Evolutionary conservation across 225 moss, liverwort and hornwort species (phyloP), one percentile per base, ranked within the genome.

Genomic region (Rhytidiadelphus loreus): DNA sequence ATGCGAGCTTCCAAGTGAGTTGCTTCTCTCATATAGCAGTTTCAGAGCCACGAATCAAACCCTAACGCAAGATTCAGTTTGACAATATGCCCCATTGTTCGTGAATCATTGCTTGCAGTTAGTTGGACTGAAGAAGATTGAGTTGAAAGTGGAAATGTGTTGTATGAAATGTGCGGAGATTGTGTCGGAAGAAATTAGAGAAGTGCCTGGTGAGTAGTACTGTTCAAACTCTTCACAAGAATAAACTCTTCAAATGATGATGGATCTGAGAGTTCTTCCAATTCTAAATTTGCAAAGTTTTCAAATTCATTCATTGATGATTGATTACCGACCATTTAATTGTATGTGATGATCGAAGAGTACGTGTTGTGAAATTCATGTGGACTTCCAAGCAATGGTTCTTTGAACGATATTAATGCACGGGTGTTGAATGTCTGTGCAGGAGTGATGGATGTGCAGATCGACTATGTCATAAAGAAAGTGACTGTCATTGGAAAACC

Each of bases 401-500:
- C 10, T 78, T 24, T n/a, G 4, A 32, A 37, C 80, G 80, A 41
- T 61, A 82, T 58, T 58, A 33, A 33, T 62, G 30, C 50, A 41
- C 57, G 24, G 81, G 50, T 86, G 33, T 62, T 2, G 2, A 81
- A 44, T 46, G 81, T 48, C 29, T 84, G 79, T 90, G 80, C 88
- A 94, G 92, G 94, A 58, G 91, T 94, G 80, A 87, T 92, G 53
- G 91, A 92, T 63, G 94, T 94, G 79, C 72, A 68, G 81, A 85
- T 90, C 41, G 92, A 92, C 69, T 89, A 81, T 22, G 59, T 79
- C 57, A 46, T 80, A 50, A 85, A 90, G 62, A 94, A 92, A 85
- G 94, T 94, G 85, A 94, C 90, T 7, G 92, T 94, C 46, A 90
- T 91, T 39, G 94, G 94, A 61, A 91, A 89, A 69, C 94, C 94